These are phyloP conservation scores for Durio zibethinus DNA, from an alignment of 345 rosid species.

Conservation along the genomic window DNA sequence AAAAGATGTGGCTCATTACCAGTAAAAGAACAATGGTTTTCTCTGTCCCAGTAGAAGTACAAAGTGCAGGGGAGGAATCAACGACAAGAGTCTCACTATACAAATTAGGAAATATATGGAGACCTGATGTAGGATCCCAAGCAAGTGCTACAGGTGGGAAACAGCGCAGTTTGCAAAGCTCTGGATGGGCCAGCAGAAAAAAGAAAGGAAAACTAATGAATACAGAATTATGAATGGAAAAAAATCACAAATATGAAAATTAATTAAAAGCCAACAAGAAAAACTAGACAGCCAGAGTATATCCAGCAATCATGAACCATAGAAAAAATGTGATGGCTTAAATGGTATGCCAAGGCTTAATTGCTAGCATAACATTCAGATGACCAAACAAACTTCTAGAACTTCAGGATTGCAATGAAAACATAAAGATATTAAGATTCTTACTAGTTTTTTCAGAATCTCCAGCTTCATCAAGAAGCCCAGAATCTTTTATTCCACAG, in stretches of 20 bases:
- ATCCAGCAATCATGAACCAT: neutral
- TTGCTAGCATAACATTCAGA: neutral
- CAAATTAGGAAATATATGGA: conserved; percentile 71
- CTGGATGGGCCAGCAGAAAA: conserved; percentile 40
- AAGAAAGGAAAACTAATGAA: conserved; percentile 5
- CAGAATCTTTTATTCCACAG: conserved; percentile 81
- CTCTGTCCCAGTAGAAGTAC: conserved; percentile 66
- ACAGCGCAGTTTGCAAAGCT: conserved; percentile 93
- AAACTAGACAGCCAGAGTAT: neutral
- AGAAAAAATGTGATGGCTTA: neutral
- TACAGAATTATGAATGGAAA: neutral
- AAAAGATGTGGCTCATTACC: conserved; percentile 39
- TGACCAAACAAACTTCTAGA: neutral
- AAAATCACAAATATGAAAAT: neutral
- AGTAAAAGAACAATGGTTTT: conserved; percentile 70
- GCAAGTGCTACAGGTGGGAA: conserved; percentile 98
- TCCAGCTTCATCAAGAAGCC: conserved; percentile 69
- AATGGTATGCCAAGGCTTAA: neutral
- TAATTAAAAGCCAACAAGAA: conserved; percentile 5
- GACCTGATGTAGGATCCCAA: conserved; percentile 89
- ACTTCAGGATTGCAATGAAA: conserved; percentile 1
- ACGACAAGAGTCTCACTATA: conserved; percentile 59
- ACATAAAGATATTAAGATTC: conserved; percentile 25
- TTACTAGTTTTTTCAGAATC: conserved; percentile 69
- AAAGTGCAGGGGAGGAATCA: conserved; percentile 83